phyloP scores from a whole-genome alignment of 768 basidiomycete species.

The Trametes sanguinea region DNA sequence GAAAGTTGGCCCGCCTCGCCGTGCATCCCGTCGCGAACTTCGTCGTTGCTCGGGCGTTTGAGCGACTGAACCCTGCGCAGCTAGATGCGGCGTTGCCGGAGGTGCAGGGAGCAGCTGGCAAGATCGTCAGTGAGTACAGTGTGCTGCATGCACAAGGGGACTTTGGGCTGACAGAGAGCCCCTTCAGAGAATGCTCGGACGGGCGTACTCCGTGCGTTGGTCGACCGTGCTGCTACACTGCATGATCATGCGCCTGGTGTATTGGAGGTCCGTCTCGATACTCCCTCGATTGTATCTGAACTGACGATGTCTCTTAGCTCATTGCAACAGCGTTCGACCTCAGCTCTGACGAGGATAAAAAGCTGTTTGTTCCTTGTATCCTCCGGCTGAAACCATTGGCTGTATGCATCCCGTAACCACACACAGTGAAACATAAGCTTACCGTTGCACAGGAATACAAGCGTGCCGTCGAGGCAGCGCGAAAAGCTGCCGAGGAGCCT shows the following conservation, averaged over 20 bases:
- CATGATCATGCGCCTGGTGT: conserved; percentile 49
- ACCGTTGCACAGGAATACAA: conserved; percentile 26
- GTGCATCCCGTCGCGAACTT: conserved; percentile 94
- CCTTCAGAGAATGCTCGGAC: conserved; percentile 63
- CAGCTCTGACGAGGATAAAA: conserved; percentile 47
- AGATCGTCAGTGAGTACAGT: conserved; percentile 64
- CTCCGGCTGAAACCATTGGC: conserved; percentile 53
- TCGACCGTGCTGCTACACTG: conserved; percentile 65
- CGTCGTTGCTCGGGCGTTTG: conserved; percentile 80
- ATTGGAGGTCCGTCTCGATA: conserved; percentile 50
- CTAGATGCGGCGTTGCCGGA: conserved; percentile 61
- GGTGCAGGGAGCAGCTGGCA: conserved; percentile 55
- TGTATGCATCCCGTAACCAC: conserved; percentile 37
- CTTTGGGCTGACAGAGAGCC: neutral
- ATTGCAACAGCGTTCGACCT: conserved; percentile 62
- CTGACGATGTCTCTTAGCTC: conserved; percentile 45
- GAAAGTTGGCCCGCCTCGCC: conserved; percentile 71
- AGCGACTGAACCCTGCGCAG: conserved; percentile 57
- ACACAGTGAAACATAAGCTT: neutral
- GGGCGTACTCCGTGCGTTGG: conserved; percentile 74
- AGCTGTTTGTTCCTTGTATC: conserved; percentile 65
- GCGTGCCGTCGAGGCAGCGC: conserved; percentile 14
- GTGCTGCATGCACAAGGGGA: neutral
- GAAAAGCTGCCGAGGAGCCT: conserved; percentile 20
- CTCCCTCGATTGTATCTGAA: no score